Conservation (phyloP, 2,329 filamentous ascomycete species). For the Colletotrichum sp. region DNA sequence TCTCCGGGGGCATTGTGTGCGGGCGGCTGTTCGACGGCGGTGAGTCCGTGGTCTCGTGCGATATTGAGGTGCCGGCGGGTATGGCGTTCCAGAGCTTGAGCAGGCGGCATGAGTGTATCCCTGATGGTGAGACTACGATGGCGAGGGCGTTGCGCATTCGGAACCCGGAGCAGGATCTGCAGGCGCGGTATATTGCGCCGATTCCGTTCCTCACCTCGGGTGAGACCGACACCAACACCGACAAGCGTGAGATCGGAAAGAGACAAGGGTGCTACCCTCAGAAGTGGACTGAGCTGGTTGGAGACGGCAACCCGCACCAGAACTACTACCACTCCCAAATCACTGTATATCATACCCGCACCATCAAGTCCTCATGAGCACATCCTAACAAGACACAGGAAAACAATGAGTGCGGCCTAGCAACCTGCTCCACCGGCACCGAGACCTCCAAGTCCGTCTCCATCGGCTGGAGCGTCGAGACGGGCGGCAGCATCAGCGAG, state of each 20-base stretch:
- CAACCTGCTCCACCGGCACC: not conserved
- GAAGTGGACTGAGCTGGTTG: not conserved
- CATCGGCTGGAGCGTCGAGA: not conserved
- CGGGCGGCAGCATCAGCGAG: not conserved
- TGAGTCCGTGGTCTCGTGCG: not conserved
- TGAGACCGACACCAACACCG: not conserved
- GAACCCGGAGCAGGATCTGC: not conserved
- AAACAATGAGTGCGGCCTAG: not conserved
- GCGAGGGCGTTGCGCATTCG: not conserved
- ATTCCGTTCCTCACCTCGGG: not conserved
- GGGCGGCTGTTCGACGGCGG: not conserved
- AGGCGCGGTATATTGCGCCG: not conserved
- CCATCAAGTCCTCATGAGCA: accelerated
- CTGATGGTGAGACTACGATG: not conserved
- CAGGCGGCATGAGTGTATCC: not conserved
- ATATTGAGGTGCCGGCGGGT: not conserved
- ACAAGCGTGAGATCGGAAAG: accelerated
- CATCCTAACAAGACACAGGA: not conserved
- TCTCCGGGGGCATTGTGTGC: accelerated
- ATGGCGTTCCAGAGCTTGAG: not conserved
- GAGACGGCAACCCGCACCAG: not conserved
- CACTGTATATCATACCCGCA: not conserved
- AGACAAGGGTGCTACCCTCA: not conserved
- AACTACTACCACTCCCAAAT: not conserved
- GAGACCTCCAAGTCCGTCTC: not conserved